Evolutionary conservation across 2,329 filamentous ascomycete species (phyloP).

Genomic region (Fusarium sp.): DNA sequence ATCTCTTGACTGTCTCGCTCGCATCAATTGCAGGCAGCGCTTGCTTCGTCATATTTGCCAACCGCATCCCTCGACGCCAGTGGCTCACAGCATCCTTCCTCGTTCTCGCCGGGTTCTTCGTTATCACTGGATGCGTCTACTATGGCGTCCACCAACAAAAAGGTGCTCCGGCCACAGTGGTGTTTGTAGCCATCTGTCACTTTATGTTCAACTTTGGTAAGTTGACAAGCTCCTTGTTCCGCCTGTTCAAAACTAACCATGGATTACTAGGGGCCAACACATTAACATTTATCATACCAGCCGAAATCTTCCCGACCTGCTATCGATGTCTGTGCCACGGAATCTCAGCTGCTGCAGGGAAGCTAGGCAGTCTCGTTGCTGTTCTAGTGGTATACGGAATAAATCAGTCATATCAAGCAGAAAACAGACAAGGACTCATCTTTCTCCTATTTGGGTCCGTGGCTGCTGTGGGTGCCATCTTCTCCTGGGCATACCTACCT

Average conservation of each 20-base stretch:
- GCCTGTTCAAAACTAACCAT: background rate
- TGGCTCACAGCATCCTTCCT: constrained; percentile 65
- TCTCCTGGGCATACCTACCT: constrained; percentile 64
- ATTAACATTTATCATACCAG: constrained; percentile 72
- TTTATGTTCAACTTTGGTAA: constrained; percentile 67
- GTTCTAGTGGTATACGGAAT: constrained; percentile 64
- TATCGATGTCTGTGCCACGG: constrained; percentile 73
- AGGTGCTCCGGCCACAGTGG: constrained; percentile 60
- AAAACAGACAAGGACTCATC: constrained; percentile 60
- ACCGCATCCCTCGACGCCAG: constrained; percentile 60
- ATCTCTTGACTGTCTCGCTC: constrained; percentile 63
- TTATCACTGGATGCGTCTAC: constrained; percentile 63
- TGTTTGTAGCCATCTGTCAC: constrained; percentile 64
- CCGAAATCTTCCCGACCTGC: constrained; percentile 72
- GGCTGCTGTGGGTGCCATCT: constrained; percentile 61
- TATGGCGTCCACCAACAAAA: constrained; percentile 58
- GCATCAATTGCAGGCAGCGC: constrained; percentile 63
- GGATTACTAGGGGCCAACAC: constrained; percentile 64
- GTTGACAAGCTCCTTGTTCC: constrained; percentile 14
- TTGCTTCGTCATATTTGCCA: constrained; percentile 61
- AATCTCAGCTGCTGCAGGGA: constrained; percentile 70
- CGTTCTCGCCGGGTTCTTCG: constrained; percentile 59
- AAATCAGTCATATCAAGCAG: constrained; percentile 57
- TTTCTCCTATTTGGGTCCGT: constrained; percentile 64
- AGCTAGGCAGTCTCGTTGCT: constrained; percentile 67